Percentiles rank a stretch among this genome's conserved stretches.
Conservation (phyloP, 164 flowering plant species). For the Chimonanthus praecox region DNA sequence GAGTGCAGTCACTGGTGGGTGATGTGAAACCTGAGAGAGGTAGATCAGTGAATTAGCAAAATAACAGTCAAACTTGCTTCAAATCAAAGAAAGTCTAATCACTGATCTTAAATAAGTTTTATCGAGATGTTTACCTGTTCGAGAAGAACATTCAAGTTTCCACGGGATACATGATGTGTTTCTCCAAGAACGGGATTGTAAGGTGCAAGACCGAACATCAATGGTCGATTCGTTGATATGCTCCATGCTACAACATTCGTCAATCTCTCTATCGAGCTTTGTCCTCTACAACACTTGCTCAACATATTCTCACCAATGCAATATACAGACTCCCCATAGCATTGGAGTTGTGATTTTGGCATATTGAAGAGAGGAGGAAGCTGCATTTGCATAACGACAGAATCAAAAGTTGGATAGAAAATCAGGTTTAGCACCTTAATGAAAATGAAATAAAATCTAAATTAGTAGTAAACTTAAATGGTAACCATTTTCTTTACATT, state of each 20-base stretch:
- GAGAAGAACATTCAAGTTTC: constrained; percentile 59
- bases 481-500: no score
- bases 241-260: constrained; percentile 67
- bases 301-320: constrained; percentile 42
- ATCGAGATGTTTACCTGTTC: constrained; percentile 63
- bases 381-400: constrained; percentile 27
- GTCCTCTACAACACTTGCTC: constrained; percentile 37
- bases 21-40: constrained; percentile 73
- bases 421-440: background rate
- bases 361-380: constrained; percentile 72
- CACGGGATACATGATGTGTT: constrained; percentile 84
- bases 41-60: background rate
- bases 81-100: background rate
- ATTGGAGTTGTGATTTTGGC: constrained; percentile 88
- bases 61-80: no score
- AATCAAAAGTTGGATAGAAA: background rate
- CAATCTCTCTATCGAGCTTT: constrained; percentile 46
- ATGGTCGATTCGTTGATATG: constrained; percentile 60
- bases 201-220: constrained; percentile 67
- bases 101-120: background rate
- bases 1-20: constrained; percentile 83
- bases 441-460: background rate
- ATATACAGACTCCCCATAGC: constrained; percentile 71
- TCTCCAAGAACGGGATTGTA: constrained; percentile 88
- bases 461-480: no score